Evolutionary conservation across 2,329 filamentous ascomycete species (phyloP).

Genomic region (Ophiostoma fasciatum): DNA sequence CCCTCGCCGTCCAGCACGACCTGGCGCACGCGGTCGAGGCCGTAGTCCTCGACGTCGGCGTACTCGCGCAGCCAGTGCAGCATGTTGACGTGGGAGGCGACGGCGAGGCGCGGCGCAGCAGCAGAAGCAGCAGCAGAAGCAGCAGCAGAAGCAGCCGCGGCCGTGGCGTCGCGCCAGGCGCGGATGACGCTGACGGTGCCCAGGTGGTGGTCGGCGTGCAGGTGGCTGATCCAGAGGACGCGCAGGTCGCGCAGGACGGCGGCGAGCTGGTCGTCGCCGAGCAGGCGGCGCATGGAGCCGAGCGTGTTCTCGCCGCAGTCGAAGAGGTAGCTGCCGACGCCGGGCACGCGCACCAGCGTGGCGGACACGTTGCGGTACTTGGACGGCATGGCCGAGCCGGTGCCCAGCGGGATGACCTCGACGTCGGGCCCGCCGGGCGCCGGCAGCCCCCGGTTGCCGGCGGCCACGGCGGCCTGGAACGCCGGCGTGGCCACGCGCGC

Average conservation of each 20-base stretch:
- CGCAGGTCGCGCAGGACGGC: constrained; percentile 66
- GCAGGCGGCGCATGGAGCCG: constrained; percentile 69
- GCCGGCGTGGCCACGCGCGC: constrained; percentile 24
- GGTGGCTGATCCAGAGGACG: constrained; percentile 83
- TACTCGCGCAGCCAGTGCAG: constrained; percentile 68
- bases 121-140: constrained; percentile 25
- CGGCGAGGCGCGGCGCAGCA: constrained; percentile 29
- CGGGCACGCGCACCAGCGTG: constrained; percentile 72
- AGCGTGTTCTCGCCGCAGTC: constrained; percentile 89
- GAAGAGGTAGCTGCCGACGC: constrained; percentile 74
- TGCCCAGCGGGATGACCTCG: constrained; percentile 78
- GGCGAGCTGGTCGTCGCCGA: constrained; percentile 45
- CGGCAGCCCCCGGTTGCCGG: constrained; percentile 35
- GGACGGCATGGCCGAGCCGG: constrained; percentile 77
- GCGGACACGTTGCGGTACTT: constrained; percentile 93
- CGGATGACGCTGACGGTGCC: constrained; percentile 69
- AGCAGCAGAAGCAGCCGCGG: constrained; percentile 17
- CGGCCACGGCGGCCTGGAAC: constrained; percentile 34
- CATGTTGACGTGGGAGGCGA: constrained; percentile 61
- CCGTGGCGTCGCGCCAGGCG: constrained; percentile 55
- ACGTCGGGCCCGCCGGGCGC: constrained; percentile 42
- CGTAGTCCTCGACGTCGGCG: constrained; percentile 60
- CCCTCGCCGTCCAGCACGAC: constrained; percentile 8
- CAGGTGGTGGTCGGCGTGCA: constrained; percentile 93
- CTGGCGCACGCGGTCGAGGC: constrained; percentile 38